phyloP scores from a whole-genome alignment of 2,329 filamentous ascomycete species.

The Fusarium chaquense region DNA sequence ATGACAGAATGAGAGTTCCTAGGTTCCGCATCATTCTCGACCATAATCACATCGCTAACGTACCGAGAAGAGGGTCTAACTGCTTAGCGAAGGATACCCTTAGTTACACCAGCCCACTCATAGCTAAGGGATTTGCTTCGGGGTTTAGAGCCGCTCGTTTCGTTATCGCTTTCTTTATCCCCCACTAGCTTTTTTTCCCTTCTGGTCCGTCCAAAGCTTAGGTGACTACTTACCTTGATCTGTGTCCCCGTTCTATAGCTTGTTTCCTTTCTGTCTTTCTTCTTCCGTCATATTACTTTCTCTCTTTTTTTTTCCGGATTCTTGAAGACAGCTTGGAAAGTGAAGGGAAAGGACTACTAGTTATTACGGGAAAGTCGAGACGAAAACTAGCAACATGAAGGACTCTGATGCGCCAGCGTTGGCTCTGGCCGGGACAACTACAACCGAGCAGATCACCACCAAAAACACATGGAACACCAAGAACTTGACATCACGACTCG shows the following conservation, averaged over 20 bases:
- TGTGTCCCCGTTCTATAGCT: neutral
- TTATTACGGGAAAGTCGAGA: neutral
- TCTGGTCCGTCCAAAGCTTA: neutral
- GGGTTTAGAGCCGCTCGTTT: slow-evolving; percentile 2
- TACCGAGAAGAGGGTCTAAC: slow-evolving; percentile 17
- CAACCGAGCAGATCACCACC: slow-evolving; percentile 31
- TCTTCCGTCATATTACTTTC: neutral
- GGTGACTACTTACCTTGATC: neutral
- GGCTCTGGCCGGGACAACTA: slow-evolving; percentile 40
- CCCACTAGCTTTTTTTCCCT: slow-evolving; percentile 6
- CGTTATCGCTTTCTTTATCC: neutral
- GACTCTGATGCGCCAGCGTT: slow-evolving; percentile 32
- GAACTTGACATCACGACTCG: slow-evolving; percentile 74
- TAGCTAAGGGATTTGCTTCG: slow-evolving; percentile 17
- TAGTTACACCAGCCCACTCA: slow-evolving; percentile 14
- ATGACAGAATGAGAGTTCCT: neutral
- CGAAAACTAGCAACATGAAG: slow-evolving; percentile 19
- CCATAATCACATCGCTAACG: neutral
- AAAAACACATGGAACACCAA: slow-evolving; percentile 76
- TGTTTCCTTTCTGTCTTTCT: slow-evolving; percentile 4
- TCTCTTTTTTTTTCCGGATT: neutral
- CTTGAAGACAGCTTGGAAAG: neutral
- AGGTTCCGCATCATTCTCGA: slow-evolving; percentile 1
- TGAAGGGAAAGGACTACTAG: no score
- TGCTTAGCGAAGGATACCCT: slow-evolving; percentile 16